Percentiles rank a stretch among this genome's conserved stretches.
phyloP scores from a whole-genome alignment of 768 basidiomycete species.

The Paxillus rubicundulus region DNA sequence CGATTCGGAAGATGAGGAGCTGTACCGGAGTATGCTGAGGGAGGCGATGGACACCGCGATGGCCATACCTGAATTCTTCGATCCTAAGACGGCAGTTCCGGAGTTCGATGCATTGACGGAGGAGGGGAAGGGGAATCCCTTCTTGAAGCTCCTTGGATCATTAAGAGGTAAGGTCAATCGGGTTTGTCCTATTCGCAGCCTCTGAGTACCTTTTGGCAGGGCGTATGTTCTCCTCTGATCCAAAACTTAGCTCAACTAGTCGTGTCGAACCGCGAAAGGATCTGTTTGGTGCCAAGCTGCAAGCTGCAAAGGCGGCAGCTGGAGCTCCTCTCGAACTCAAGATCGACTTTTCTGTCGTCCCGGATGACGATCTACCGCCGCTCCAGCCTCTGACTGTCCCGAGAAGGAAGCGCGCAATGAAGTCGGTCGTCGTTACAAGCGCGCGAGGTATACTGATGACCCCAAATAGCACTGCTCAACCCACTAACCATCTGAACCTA shows the following conservation, averaged over 20 bases:
- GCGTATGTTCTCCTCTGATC: constrained; percentile 55
- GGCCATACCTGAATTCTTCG: constrained; percentile 55
- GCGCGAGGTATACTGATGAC: constrained; percentile 10
- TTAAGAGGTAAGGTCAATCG: constrained; percentile 52
- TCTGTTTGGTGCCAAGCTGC: constrained; percentile 20
- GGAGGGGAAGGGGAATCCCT: constrained; percentile 68
- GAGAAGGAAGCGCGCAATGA: constrained; percentile 7
- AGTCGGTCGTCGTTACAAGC: not conserved
- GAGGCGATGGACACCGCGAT: constrained; percentile 73
- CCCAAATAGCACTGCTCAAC: not conserved
- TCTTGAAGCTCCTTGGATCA: constrained; percentile 72
- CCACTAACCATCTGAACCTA: constrained; percentile 5
- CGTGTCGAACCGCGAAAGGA: constrained; percentile 34
- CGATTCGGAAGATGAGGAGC: constrained; percentile 69
- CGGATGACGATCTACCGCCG: constrained; percentile 9
- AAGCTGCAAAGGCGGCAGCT: constrained; percentile 8
- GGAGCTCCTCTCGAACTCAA: constrained; percentile 8
- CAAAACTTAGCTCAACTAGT: constrained; percentile 41
- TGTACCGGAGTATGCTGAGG: constrained; percentile 54
- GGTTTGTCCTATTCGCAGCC: not conserved
- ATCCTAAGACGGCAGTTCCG: constrained; percentile 45
- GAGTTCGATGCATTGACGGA: constrained; percentile 44
- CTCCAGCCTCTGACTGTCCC: constrained; percentile 6
- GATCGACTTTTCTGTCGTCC: constrained; percentile 7
- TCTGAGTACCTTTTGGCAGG: constrained; percentile 39